Base-by-base conservation (phyloP, 306 rosid species). In the Ceratonia siliqua region DNA sequence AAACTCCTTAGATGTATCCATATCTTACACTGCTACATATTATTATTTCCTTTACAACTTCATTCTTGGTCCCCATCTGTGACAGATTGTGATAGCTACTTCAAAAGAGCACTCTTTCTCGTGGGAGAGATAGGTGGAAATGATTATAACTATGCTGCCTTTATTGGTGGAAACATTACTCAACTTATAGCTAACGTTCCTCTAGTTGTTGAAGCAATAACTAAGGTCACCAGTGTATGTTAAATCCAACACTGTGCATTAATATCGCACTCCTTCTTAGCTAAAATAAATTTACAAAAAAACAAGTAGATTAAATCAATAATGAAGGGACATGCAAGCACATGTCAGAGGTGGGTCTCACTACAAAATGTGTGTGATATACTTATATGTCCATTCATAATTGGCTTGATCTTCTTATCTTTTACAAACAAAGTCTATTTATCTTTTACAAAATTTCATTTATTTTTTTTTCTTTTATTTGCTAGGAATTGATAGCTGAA, bases 101-200 rank as follows among this genome's bases (percentile, higher is more conserved):
- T 91, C 75, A 81, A 79, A 50, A 87, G 45, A 55, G 62, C 94
- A 4, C 81, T 89, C 13, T 91, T 91, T 76, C 25, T 91, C 22
- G 88, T 89, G 48, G 92, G 97, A 22, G 97, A 89, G 84, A 91
- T 91, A 0, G 97, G 97, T 45, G 97, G 97, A 14, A 91, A 91
- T 67, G 94, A 91, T 73, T 87, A 87, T 54, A 91, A 89, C 41
- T 91, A 82, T 35, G 85, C 85, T 3, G 82, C 81, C 27, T 67
- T 81, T 75, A 59, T 61, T 35, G 82, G 87, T 77, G 86, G 79
- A 57, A 82, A 76, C 48, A 52, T 87, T 15, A 56, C 73, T 48
- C 79, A 87, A 55, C 86, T 87, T 76, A 45, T 39, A 72, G 74
- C 87, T 0, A 62, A 8, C 0, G 91, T 91, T 27, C 86, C 89